A percentile compares a stretch with the other conserved stretches of the same genome.
These are phyloP conservation scores for Endocalyx cinctus DNA, from an alignment of 2,329 filamentous ascomycete genomes.

Conservation along the genomic window DNA sequence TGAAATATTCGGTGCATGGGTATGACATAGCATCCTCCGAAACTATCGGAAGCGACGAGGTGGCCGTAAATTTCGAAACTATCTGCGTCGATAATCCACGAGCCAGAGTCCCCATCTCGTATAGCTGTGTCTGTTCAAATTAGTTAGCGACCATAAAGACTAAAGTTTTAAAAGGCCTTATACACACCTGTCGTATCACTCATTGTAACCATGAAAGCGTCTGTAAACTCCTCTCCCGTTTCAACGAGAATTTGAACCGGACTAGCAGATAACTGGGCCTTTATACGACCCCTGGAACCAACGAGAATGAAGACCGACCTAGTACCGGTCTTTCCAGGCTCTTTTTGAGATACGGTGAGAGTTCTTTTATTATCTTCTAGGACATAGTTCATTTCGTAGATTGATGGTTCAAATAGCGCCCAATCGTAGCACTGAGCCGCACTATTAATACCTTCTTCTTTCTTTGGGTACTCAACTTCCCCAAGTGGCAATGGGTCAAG, in stretches of 20 bases:
- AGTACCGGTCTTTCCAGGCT: neutral
- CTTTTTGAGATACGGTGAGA: neutral
- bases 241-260: too few relatives aligned
- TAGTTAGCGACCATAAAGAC: neutral
- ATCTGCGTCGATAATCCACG: constrained; percentile 5
- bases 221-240: too few relatives aligned
- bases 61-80: constrained; percentile 9
- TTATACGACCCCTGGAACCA: too few relatives aligned
- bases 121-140: constrained; percentile 3
- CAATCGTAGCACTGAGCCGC: too few relatives aligned
- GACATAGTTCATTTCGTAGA: too few relatives aligned
- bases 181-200: too few relatives aligned
- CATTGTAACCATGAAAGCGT: too few relatives aligned
- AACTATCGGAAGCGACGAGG: constrained; percentile 8
- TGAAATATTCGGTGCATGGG: constrained; percentile 4
- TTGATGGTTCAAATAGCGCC: neutral
- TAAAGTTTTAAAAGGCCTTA: neutral
- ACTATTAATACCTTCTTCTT: too few relatives aligned
- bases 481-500: too few relatives aligned
- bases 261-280: too few relatives aligned
- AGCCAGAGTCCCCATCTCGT: constrained; percentile 6
- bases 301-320: neutral
- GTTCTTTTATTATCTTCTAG: too few relatives aligned
- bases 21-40: constrained; percentile 8
- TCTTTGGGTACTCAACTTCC: too few relatives aligned